A percentile compares a stretch with the other conserved stretches of the same genome.
Conservation (phyloP, 2,329 filamentous ascomycete species). For the Claviceps cyperi region DNA sequence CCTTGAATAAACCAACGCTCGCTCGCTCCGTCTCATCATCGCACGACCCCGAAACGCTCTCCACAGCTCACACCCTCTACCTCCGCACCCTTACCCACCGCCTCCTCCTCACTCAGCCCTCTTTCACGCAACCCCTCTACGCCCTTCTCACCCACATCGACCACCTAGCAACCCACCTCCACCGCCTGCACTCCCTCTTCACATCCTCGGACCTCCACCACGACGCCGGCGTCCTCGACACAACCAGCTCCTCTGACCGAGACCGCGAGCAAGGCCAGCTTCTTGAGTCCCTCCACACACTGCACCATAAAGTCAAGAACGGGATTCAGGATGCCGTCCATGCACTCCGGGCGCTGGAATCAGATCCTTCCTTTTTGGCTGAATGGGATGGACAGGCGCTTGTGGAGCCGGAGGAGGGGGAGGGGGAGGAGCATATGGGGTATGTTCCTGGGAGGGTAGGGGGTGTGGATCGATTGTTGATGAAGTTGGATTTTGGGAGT, state of each 20-base stretch:
- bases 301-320: constrained; percentile 49
- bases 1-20: background rate
- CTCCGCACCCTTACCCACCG: constrained; percentile 52
- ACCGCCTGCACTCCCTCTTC: constrained; percentile 64
- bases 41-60: constrained; percentile 75
- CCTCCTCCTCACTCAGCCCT: constrained; percentile 48
- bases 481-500: constrained; percentile 70
- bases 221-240: constrained; percentile 69
- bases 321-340: constrained; percentile 55
- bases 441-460: constrained; percentile 63
- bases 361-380: constrained; percentile 28
- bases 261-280: constrained; percentile 59
- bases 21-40: background rate
- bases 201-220: constrained; percentile 65
- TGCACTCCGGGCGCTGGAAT: constrained; percentile 31
- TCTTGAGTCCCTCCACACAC: constrained; percentile 45
- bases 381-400: constrained; percentile 25
- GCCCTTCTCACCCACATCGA: constrained; percentile 61
- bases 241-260: constrained; percentile 47
- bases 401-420: constrained; percentile 27
- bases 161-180: constrained; percentile 62
- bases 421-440: constrained; percentile 11
- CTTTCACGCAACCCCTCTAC: constrained; percentile 52
- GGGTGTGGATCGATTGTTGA: constrained; percentile 70
- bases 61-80: constrained; percentile 65